Evolutionary conservation across 306 rosid genomes (phyloP).

Genomic region (Inga oerstediana): DNA sequence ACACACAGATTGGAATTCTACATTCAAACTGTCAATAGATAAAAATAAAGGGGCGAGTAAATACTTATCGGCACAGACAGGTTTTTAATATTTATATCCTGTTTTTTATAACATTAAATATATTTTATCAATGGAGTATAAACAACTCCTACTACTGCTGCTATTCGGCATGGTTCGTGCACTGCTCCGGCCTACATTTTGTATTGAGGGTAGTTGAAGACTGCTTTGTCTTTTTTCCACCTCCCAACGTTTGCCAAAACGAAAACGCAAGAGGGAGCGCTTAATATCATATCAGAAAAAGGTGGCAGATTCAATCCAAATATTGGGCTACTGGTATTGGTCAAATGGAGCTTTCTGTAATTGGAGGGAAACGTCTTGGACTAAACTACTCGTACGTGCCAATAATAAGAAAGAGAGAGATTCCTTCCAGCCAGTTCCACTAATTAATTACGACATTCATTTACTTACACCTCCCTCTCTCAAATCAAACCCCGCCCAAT

Average conservation of each 20-base stretch:
- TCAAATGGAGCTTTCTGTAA: conserved; percentile 13
- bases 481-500: too few relatives aligned
- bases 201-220: conserved; percentile 29
- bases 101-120: background rate
- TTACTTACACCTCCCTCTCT: too few relatives aligned
- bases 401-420: background rate
- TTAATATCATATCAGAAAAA: background rate
- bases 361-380: conserved; percentile 28
- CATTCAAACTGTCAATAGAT: background rate
- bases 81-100: background rate
- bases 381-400: background rate
- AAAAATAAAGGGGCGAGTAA: background rate
- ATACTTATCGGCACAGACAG: background rate
- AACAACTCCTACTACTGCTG: background rate
- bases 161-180: conserved; percentile 8
- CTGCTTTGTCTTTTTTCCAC: conserved; percentile 49
- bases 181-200: background rate
- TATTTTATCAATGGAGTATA: background rate
- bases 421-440: background rate
- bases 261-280: background rate
- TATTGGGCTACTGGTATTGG: background rate
- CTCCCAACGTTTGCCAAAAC: background rate
- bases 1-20: background rate
- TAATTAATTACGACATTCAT: too few relatives aligned
- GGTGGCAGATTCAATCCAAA: background rate